These are phyloP conservation scores for Pulveroboletus ravenelii DNA, from an alignment of 768 basidiomycete genomes.

Conservation along the genomic window DNA sequence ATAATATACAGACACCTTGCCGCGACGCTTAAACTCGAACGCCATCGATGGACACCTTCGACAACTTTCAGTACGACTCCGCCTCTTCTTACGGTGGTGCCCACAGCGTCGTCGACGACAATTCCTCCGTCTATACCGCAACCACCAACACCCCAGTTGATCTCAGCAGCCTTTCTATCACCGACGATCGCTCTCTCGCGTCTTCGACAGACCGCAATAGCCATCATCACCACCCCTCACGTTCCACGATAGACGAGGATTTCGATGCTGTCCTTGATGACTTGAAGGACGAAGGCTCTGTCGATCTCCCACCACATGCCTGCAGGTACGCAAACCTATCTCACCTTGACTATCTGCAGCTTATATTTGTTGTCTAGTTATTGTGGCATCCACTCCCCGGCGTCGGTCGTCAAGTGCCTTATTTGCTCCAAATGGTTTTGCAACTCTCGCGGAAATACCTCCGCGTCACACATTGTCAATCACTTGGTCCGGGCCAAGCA, in stretches of 20 bases:
- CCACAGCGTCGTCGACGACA: constrained; percentile 71
- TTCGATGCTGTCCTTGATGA: constrained; percentile 89
- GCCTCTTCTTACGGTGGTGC: constrained; percentile 73
- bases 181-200: constrained; percentile 52
- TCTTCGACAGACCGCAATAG: constrained; percentile 37
- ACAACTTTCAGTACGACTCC: constrained; percentile 82
- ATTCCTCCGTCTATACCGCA: constrained; percentile 73
- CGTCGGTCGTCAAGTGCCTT: constrained; percentile 94
- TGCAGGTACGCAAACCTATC: constrained; percentile 66
- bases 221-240: constrained; percentile 33
- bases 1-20: background rate
- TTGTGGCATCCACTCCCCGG: constrained; percentile 96
- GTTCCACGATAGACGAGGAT: constrained; percentile 63
- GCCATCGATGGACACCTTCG: constrained; percentile 68
- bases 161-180: constrained; percentile 61
- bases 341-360: constrained; percentile 1
- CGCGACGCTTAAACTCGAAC: constrained; percentile 13
- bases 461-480: constrained; percentile 98
- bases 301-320: constrained; percentile 87
- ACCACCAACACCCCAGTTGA: constrained; percentile 61
- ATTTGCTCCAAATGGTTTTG: constrained; percentile 96
- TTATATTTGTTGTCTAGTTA: constrained; percentile 52
- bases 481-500: constrained; percentile 99
- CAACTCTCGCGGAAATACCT: constrained; percentile 96
- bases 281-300: constrained; percentile 71